phyloP scores from a whole-genome alignment of 768 basidiomycete genomes.

The Kwoniella botswanensis region DNA sequence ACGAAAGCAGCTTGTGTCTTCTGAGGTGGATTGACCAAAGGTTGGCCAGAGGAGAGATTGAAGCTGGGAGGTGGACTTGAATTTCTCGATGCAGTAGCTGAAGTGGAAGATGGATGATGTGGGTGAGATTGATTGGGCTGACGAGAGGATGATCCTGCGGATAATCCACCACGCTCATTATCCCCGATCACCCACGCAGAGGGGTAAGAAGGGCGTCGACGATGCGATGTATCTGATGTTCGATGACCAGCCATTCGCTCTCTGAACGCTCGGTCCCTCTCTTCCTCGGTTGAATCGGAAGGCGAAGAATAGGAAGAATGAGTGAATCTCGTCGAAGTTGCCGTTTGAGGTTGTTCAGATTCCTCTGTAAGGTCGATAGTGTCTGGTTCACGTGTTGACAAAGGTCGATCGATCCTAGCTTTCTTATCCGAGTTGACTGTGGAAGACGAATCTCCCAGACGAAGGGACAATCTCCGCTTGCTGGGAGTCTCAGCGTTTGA shows the following conservation, averaged over 20 bases:
- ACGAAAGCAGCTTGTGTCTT: conserved; percentile 58
- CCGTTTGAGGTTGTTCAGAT: conserved; percentile 17
- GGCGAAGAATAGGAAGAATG: conserved; percentile 25
- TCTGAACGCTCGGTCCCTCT: conserved; percentile 11
- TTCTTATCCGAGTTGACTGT: conserved; percentile 15
- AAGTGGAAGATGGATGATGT: conserved; percentile 14
- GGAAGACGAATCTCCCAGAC: not conserved
- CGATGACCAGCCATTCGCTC: conserved; percentile 1
- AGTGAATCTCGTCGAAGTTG: conserved; percentile 24
- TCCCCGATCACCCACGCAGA: conserved; percentile 13
- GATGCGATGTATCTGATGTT: not conserved
- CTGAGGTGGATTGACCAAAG: conserved; percentile 43
- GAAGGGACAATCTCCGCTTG: conserved; percentile 25
- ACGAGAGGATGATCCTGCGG: conserved; percentile 11
- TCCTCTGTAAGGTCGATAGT: conserved; percentile 10
- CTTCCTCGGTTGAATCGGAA: conserved; percentile 7
- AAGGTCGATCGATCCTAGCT: conserved; percentile 1
- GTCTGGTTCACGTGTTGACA: not conserved
- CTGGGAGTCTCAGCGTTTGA: conserved; percentile 9
- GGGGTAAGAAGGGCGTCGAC: conserved; percentile 16
- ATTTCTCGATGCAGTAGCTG: conserved; percentile 23
- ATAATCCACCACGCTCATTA: not conserved
- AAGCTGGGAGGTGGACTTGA: conserved; percentile 32
- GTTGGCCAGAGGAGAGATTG: conserved; percentile 42
- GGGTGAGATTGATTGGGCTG: conserved; percentile 11